Percentiles rank a stretch among this genome's conserved stretches.
phyloP scores from a whole-genome alignment of 1,139 yeast species.

The Pichia sp. region DNA sequence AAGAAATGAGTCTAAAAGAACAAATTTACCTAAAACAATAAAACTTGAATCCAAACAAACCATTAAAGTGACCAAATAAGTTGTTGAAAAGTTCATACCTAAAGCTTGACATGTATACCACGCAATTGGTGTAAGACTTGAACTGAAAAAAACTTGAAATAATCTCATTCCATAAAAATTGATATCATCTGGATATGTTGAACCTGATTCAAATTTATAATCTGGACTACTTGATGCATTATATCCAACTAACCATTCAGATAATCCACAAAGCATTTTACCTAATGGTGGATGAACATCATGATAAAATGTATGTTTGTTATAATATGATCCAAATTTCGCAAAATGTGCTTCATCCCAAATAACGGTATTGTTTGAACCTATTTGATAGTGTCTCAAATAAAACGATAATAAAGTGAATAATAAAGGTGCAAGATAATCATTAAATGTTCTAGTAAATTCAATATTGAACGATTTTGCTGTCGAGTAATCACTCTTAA shows the following conservation, averaged over 20 bases:
- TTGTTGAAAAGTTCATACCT: slow-evolving; percentile 40
- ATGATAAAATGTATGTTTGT: slow-evolving; percentile 61
- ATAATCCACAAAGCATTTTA: slow-evolving; percentile 59
- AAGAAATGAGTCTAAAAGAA: slow-evolving; percentile 66
- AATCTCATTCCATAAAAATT: slow-evolving; percentile 57
- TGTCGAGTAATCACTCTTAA: neutral
- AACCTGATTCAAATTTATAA: slow-evolving; percentile 61
- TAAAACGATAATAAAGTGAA: slow-evolving; percentile 49
- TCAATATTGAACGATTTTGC: neutral
- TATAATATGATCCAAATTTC: slow-evolving; percentile 44
- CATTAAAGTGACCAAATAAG: slow-evolving; percentile 52
- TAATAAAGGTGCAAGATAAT: slow-evolving; percentile 42
- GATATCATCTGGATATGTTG: slow-evolving; percentile 45
- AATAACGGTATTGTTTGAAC: slow-evolving; percentile 57
- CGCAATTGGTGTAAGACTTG: slow-evolving; percentile 57
- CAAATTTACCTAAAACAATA: slow-evolving; percentile 62
- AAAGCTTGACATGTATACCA: slow-evolving; percentile 51
- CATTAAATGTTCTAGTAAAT: neutral
- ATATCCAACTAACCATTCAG: slow-evolving; percentile 63
- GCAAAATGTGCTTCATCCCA: slow-evolving; percentile 98
- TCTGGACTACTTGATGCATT: slow-evolving; percentile 38
- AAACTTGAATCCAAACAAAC: slow-evolving; percentile 60
- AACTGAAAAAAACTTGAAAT: slow-evolving; percentile 60
- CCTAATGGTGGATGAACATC: slow-evolving; percentile 81
- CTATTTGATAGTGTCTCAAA: slow-evolving; percentile 64